Base-by-base conservation (phyloP, 23 red algal genomes). In the Gracilaria domingensis region DNA sequence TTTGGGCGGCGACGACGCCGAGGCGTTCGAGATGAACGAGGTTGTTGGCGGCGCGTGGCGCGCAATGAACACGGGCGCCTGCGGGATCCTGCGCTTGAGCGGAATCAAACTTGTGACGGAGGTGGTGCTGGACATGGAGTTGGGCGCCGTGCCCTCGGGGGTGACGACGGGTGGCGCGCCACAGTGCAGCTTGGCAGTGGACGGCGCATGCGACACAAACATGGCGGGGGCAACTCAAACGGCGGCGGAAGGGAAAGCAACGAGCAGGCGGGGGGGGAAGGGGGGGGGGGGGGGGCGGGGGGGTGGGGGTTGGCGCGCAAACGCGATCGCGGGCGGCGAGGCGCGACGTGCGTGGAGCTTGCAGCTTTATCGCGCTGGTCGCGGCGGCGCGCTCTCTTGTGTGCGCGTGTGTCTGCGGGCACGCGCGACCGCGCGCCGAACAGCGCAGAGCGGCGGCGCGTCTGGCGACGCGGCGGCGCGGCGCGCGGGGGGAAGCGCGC, bases 41-140 rank as follows among this genome's bases (percentile, higher is more conserved):
- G 72, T 67, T 4, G 28, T 9, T 30, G 30, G 72, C 4, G 72
- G 72, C 23, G 36, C 72, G 42, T 77, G 8, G 12, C 42, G 20
- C 16, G 72, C 30, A 18, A 77, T 77, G 72, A 77, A 77, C 1
- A 77, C 72, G 21, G 72, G 72, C 0, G 72, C 72, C 38, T 77
- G 38, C 11, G 72, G 72, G n/a, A 77, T 45, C 21, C 72, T 33
- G 5, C 72, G 72, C 25, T 77, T 77, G 30, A 77, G 34, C 21
- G 72, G 72, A 30, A 77, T 25, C 72, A 77, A 51, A 77, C 72
- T 77, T 4, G 72, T 77, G 72, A 77, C 72, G 45, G 72, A 77
- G 23, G 42, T 25, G 25, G 45, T 50, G n/a, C 34, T 44, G 1
- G 30, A 50, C 21, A 30, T 34, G 23, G 72, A 49, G 39, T 20